phyloP scores from a whole-genome alignment of 257 asterid genomes.

The Lycium barbarum region DNA sequence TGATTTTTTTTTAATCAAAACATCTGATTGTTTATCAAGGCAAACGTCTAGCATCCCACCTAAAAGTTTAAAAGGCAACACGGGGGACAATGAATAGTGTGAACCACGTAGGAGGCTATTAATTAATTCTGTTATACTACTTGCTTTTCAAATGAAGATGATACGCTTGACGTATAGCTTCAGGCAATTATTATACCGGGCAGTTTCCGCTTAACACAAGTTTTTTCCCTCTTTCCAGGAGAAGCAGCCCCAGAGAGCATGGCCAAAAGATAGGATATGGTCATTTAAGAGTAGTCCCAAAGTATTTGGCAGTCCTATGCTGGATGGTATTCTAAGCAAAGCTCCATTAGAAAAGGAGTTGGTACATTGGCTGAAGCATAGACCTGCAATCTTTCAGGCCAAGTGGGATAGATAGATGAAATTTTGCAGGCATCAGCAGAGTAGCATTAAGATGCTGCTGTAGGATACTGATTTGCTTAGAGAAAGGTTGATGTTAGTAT shows the following conservation, averaged over 20 bases:
- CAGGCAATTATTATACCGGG: not conserved
- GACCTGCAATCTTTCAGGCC: constrained; percentile 78
- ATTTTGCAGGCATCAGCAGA: constrained; percentile 51
- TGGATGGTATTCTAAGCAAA: constrained; percentile 72
- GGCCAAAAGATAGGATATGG: constrained; percentile 97
- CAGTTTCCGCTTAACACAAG: not conserved
- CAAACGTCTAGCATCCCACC: not conserved
- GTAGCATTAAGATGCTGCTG: constrained; percentile 41
- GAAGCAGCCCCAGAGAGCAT: constrained; percentile 85
- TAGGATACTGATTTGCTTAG: constrained; percentile 28
- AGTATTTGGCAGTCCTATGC: constrained; percentile 86
- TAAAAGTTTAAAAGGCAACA: not conserved
- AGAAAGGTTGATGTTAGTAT: constrained; percentile 25
- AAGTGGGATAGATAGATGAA: constrained; percentile 92
- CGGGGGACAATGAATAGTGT: not conserved
- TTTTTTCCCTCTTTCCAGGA: constrained; percentile 53
- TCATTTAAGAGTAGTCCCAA: constrained; percentile 66
- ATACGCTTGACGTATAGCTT: not conserved
- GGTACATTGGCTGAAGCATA: constrained; percentile 90
- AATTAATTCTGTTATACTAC: not conserved
- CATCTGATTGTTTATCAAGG: not conserved
- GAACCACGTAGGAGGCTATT: not conserved
- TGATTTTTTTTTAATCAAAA: not conserved
- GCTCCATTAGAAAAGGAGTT: constrained; percentile 69
- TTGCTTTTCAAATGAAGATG: not conserved